Conservation (phyloP, 2,329 filamentous ascomycete genomes). For the Xylariaceae sp. region DNA sequence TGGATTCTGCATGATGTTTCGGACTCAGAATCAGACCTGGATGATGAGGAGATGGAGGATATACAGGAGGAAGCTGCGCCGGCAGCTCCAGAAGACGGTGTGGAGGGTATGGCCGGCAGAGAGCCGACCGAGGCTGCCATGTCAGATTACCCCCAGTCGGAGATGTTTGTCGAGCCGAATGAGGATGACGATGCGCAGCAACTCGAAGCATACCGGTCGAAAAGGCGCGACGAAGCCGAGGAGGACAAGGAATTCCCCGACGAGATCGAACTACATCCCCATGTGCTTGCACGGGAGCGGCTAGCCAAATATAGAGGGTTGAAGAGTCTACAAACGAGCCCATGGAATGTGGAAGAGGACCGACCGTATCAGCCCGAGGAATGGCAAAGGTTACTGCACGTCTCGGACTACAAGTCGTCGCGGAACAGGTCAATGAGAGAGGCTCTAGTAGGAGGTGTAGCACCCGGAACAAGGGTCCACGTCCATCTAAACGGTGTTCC, state of each 20-base stretch:
- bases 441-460: slow-evolving; percentile 79
- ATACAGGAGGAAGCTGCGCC: slow-evolving; percentile 33
- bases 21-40: slow-evolving; percentile 71
- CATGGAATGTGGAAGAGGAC: slow-evolving; percentile 87
- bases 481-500: slow-evolving; percentile 59
- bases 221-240: slow-evolving; percentile 70
- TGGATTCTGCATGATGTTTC: slow-evolving; percentile 79
- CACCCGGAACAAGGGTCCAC: slow-evolving; percentile 73
- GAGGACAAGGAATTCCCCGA: slow-evolving; percentile 96
- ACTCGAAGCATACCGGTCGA: slow-evolving; percentile 71
- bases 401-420: slow-evolving; percentile 83
- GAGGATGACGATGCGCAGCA: slow-evolving; percentile 73
- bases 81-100: slow-evolving; percentile 72
- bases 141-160: slow-evolving; percentile 88
- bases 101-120: slow-evolving; percentile 59
- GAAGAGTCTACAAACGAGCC: slow-evolving; percentile 81
- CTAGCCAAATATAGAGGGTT: slow-evolving; percentile 81
- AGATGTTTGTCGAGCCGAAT: slow-evolving; percentile 80
- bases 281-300: slow-evolving; percentile 78
- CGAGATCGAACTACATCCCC: slow-evolving; percentile 88
- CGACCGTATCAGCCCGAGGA: slow-evolving; percentile 79
- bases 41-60: slow-evolving; percentile 47
- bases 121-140: slow-evolving; percentile 70
- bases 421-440: slow-evolving; percentile 72
- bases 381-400: slow-evolving; percentile 77